Evolutionary conservation across 257 asterid species (phyloP), one percentile per base, ranked within the genome.

Genomic region (Orobanche coerulescens): DNA sequence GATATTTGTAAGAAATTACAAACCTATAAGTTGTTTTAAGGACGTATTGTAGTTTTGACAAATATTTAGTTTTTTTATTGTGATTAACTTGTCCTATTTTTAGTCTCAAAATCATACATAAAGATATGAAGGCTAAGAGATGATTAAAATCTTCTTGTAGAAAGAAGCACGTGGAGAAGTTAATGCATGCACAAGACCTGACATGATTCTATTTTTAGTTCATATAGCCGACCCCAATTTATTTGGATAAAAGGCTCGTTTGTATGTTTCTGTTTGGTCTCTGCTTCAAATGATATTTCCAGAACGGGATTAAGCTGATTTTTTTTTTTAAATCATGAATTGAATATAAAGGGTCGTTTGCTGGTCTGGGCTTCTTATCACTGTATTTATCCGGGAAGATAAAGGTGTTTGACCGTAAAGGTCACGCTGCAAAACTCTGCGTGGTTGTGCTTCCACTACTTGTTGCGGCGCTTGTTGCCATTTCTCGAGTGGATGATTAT

Each of bases 401-500:
- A 78, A 78, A 75, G 72, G 90, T 53, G 19, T 90, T 90, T 67
- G 95, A 90, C 58, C 66, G 75, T 11, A 75, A 52, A 67, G 97
- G 97, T 15, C 97, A 90, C 53, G 72, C 75, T 42, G 94, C 95
- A 3, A 90, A 86, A 73, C 86, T 90, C 26, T 84, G 97, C 66
- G 30, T 86, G 49, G 81, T 82, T 66, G 51, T 84, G 65, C 72
- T 81, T 60, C 95, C 97, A 14, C 78, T 86, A 49, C 83, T 82
- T 26, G 71, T 69, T 58, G 87, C 94, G 18, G 70, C 78, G 61
- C 74, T 86, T 11, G 75, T 90, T 54, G 97, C 79, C 63, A 63
- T 90, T 58, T 90, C 95, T 40, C 81, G 90, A 36, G 90, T 90
- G 69, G 89, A 86, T 70, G 95, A 90, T 71, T 89, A 86, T 64